Evolutionary conservation across 306 rosid genomes (phyloP).

Genomic region (Prunus mira): DNA sequence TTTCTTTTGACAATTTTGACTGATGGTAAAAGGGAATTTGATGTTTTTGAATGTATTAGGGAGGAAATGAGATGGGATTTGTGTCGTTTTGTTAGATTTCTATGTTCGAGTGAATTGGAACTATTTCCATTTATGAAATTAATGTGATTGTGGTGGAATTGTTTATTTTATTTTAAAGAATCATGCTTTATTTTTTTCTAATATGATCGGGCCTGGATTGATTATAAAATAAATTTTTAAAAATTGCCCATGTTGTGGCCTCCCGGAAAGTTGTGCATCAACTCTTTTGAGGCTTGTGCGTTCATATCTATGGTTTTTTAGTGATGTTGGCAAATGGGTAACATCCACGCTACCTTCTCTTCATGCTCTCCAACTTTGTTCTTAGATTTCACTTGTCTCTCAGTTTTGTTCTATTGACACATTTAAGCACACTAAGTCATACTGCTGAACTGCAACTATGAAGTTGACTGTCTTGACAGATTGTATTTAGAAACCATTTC

Average conservation of each 20-base stretch:
- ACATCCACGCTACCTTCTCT: background rate
- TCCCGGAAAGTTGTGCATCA: background rate
- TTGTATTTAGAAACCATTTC: background rate
- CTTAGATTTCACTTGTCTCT: background rate
- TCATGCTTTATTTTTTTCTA: background rate
- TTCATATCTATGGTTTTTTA: background rate
- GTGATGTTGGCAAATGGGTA: background rate
- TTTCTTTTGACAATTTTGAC: background rate
- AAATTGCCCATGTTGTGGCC: background rate
- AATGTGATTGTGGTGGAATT: background rate
- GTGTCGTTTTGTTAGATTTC: background rate
- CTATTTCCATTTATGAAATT: background rate
- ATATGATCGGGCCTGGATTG: background rate
- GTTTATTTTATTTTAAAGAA: background rate
- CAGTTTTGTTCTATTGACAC: background rate
- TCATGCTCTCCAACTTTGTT: background rate
- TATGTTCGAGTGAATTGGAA: conserved; percentile 1
- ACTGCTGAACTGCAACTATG: background rate
- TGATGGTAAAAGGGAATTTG: background rate
- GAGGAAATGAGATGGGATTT: background rate
- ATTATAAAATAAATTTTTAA: background rate
- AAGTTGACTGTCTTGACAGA: conserved; percentile 7
- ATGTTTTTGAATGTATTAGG: background rate
- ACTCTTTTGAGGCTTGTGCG: background rate
- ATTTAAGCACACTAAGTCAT: background rate